phyloP scores from a whole-genome alignment of 306 rosid species.

The Trifolium pratense region DNA sequence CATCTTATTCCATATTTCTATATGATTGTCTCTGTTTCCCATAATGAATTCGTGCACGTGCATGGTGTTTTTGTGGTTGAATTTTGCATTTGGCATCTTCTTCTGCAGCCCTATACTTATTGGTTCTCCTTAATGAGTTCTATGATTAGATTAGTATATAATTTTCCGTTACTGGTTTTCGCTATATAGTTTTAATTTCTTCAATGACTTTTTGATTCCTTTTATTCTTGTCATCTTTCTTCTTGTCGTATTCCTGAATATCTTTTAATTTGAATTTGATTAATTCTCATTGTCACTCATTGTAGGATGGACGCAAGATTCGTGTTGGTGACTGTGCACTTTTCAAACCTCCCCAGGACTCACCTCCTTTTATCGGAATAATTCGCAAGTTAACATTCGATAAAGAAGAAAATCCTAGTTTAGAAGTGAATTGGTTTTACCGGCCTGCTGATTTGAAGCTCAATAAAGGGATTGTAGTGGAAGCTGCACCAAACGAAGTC shows the following conservation, averaged over 20 bases:
- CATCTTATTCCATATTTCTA: neutral
- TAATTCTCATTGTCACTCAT: neutral
- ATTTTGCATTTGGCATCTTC: neutral
- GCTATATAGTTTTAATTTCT: neutral
- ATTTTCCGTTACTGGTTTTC: neutral
- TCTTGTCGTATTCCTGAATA: neutral
- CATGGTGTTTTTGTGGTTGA: neutral
- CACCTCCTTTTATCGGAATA: slow-evolving; percentile 94
- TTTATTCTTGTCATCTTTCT: neutral
- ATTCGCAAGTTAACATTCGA: slow-evolving; percentile 63
- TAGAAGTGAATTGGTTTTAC: slow-evolving; percentile 91
- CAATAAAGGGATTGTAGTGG: slow-evolving; percentile 66
- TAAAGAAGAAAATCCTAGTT: slow-evolving; percentile 58
- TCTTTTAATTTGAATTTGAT: neutral
- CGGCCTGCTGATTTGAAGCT: slow-evolving; percentile 87
- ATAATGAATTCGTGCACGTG: neutral
- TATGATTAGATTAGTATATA: neutral
- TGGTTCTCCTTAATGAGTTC: neutral
- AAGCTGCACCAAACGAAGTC: slow-evolving; percentile 91
- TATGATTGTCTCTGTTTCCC: neutral
- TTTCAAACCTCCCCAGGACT: slow-evolving; percentile 86
- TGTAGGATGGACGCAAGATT: slow-evolving; percentile 92
- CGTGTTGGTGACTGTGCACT: slow-evolving; percentile 94
- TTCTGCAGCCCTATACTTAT: neutral
- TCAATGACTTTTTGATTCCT: neutral